Base-by-base conservation (phyloP, 1,284 basidiomycete species). In the Puccinia sorghi region DNA sequence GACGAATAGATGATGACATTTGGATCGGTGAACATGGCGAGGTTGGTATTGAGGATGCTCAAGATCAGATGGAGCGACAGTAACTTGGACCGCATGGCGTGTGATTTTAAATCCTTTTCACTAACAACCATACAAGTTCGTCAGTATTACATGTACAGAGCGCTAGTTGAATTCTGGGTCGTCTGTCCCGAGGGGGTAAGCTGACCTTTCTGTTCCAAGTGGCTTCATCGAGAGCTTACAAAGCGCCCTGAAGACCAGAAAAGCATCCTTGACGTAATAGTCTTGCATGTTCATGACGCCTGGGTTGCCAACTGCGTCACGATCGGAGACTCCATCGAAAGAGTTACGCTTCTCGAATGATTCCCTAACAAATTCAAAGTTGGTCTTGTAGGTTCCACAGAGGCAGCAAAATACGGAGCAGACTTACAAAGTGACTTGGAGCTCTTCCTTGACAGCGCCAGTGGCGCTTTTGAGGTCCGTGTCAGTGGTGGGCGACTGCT, bases 161-260 rank as follows among this genome's bases (percentile, higher is more conserved):
- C 17, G 48, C 48, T 50, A 20, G 48, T 50, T 50, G 4, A 50
- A 50, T 46, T 57, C 20, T 52, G 46, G 52, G 20, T 61, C 15
- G 8, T 43, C 22, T 64, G 7, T 27, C 37, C 27, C 39, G 61
- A 20, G 20, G 6, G 22, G 63, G 15, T 69, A 64, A 4, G 32
- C 32, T 80, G 79, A 93, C 94, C 92, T 95, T 84, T 98, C 95
- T 4, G 89, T 90, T 80, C 93, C 92, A 59, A 98, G 86, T 20
- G 94, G 91, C 84, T 97, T 97, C 94, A 97, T 97, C n/a, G 93
- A 94, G 81, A 97, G 87, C 85, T 97, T 97, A 87, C 95, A 97
- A 43, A 98, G 86, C 0, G 95, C 93, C 69, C 95, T 89, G 86
- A 97, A 96, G 27, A 98, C 94, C 80, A 98, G 88, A 86, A 97